A percentile compares a stretch with the other conserved stretches of the same genome.
These are phyloP conservation scores for Stevia rebaudiana DNA, from an alignment of 140 eudicot species.

Conservation along the genomic window DNA sequence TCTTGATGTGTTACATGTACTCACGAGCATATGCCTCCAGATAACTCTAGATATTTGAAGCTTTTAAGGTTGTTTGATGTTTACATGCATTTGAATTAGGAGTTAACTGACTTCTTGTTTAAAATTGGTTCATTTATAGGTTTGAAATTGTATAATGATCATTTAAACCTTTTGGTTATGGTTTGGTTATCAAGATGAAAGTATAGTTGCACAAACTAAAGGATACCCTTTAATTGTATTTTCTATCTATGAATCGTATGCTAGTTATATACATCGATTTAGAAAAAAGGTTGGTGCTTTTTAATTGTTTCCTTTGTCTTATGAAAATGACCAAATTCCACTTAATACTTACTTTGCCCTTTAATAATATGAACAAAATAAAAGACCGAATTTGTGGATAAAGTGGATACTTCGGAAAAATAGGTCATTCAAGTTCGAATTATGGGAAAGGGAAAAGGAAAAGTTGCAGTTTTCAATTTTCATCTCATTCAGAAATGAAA, in stretches of 20 bases:
- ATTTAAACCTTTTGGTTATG: slow-evolving; percentile 7
- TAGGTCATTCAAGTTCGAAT: neutral
- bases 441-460: neutral
- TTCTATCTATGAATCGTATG: neutral
- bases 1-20: neutral
- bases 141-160: slow-evolving; percentile 7
- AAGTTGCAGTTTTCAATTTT: neutral
- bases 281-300: neutral
- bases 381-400: neutral
- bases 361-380: too few relatives aligned
- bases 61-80: slow-evolving; percentile 10
- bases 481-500: neutral
- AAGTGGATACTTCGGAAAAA: neutral
- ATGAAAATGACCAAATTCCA: neutral
- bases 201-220: neutral
- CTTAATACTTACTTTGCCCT: too few relatives aligned
- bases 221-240: slow-evolving; percentile 9
- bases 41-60: neutral
- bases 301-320: neutral
- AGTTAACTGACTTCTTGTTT: slow-evolving; percentile 1
- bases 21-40: neutral
- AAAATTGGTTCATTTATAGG: neutral
- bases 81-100: neutral
- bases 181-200: neutral
- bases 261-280: neutral